Base-by-base conservation (phyloP, 2,329 filamentous ascomycete species). In the Orbilia javanica region DNA sequence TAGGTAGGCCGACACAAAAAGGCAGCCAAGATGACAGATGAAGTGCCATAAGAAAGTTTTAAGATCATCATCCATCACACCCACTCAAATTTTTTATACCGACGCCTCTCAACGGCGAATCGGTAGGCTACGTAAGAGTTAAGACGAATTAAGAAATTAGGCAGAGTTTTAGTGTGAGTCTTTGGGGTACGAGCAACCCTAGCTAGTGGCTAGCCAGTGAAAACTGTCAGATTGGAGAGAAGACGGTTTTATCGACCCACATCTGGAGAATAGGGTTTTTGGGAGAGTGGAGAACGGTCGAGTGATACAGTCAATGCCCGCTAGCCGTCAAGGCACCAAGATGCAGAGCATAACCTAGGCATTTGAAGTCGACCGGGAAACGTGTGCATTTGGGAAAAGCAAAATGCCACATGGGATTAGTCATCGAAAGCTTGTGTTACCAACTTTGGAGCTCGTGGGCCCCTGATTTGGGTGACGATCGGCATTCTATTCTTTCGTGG, bases 401-500 rank as follows among this genome's bases (percentile, higher is more conserved):
- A 60, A 60, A 60, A 60, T 60, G 42, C 55, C 55, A 60, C 55
- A 60, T 18, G 8, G 5, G 55, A 25, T 42, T 42, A 60, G 34
- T 42, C 50, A 53, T 25, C 50, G 11, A 25, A 29, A 8, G 50
- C 50, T 53, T 53, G 50, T 31, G 50, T 53, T 10, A 53, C 50
- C 22, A n/a, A 3, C 22, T 8, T 34, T 20, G 52, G n/a, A 18
- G 27, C 4, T 6, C n/a, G 6, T 27, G 22, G 48, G 48, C 2
- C 4, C 25, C 50, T 53, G 27, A n/a, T 20, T 29, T 36, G 52
- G 52, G 52, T 2, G 39, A 57, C 10, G 39, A 57, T 57, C 52
- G 29, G 31, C 52, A 39, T 57, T 36, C 10, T 5, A 36, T 53
- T 15, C 25, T 15, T 18, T 53, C 25, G 22, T 53, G 3, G 52